Evolutionary conservation across 2,329 filamentous ascomycete genomes (phyloP).

Genomic region (Stemphylium vesicarium): DNA sequence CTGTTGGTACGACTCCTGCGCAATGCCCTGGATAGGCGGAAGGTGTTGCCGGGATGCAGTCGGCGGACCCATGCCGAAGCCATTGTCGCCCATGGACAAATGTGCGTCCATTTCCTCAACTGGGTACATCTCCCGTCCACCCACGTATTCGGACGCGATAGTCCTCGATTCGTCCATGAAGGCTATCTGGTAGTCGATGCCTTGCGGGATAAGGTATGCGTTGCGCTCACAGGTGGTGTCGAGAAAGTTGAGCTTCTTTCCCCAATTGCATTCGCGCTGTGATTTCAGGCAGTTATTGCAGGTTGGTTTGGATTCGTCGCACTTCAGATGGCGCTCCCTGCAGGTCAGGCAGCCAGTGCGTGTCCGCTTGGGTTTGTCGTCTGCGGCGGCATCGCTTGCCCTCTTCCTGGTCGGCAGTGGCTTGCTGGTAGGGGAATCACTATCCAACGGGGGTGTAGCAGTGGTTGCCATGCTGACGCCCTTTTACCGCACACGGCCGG

Average conservation of each 20-base stretch:
- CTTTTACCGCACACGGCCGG: slow-evolving; percentile 1
- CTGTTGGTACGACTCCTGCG: slow-evolving; percentile 56
- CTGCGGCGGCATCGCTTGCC: slow-evolving; percentile 32
- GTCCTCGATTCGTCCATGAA: slow-evolving; percentile 89
- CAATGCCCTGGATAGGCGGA: slow-evolving; percentile 58
- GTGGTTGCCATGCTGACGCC: slow-evolving; percentile 27
- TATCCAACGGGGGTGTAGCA: slow-evolving; percentile 28
- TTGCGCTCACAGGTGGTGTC: slow-evolving; percentile 75
- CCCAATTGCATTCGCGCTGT: slow-evolving; percentile 82
- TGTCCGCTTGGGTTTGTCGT: slow-evolving; percentile 78
- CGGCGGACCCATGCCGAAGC: slow-evolving; percentile 39
- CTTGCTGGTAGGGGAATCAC: slow-evolving; percentile 29
- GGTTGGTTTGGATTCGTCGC: slow-evolving; percentile 73
- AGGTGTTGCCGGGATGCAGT: slow-evolving; percentile 55
- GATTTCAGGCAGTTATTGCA: slow-evolving; percentile 88
- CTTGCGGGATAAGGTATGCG: slow-evolving; percentile 57
- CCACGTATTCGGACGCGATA: slow-evolving; percentile 89
- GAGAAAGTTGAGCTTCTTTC: slow-evolving; percentile 88
- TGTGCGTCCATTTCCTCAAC: slow-evolving; percentile 49
- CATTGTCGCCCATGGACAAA: slow-evolving; percentile 28
- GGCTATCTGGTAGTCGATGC: slow-evolving; percentile 70
- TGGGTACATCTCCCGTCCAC: slow-evolving; percentile 76
- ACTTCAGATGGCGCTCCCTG: slow-evolving; percentile 87
- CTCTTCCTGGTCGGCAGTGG: slow-evolving; percentile 25
- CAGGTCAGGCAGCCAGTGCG: slow-evolving; percentile 92